phyloP scores from a whole-genome alignment of 2,329 filamentous ascomycete species.

The Colletotrichum spinosum region DNA sequence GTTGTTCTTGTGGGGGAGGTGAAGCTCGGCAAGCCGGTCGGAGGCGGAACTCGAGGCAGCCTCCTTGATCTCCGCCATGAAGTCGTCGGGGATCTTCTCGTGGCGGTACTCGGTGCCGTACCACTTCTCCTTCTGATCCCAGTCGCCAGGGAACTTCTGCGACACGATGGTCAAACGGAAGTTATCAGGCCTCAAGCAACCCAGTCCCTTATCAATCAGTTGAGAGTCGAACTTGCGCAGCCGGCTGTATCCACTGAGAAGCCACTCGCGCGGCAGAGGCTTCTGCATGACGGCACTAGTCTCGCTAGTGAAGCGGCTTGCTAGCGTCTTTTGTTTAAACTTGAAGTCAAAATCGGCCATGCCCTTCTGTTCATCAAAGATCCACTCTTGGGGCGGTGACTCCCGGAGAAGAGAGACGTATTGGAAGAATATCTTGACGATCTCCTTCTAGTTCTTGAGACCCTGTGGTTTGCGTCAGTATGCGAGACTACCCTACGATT shows the following conservation, averaged over 20 bases:
- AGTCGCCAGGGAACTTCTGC: constrained; percentile 84
- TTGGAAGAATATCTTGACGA: constrained; percentile 87
- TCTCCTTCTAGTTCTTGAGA: constrained; percentile 82
- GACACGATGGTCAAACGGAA: constrained; percentile 87
- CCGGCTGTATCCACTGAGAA: constrained; percentile 83
- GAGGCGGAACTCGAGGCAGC: constrained; percentile 69
- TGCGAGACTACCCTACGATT: not conserved
- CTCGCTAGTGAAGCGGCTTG: constrained; percentile 88
- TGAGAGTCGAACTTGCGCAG: constrained; percentile 84
- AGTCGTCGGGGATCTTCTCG: constrained; percentile 81
- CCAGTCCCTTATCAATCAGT: constrained; percentile 79
- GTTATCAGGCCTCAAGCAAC: constrained; percentile 85
- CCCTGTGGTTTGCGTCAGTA: constrained; percentile 55
- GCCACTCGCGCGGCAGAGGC: constrained; percentile 84
- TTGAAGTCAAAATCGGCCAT: constrained; percentile 95
- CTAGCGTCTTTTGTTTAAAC: constrained; percentile 92
- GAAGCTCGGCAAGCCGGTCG: constrained; percentile 76
- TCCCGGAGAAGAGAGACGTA: constrained; percentile 91
- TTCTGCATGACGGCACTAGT: constrained; percentile 92
- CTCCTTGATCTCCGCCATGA: constrained; percentile 76
- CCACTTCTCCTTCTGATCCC: constrained; percentile 94
- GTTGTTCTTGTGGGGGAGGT: constrained; percentile 92
- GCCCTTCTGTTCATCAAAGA: constrained; percentile 90
- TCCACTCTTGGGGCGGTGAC: constrained; percentile 87
- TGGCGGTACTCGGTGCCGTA: constrained; percentile 95